A percentile compares a stretch with the other conserved stretches of the same genome.
phyloP scores from a whole-genome alignment of 306 rosid genomes.

The Quercus dentata region DNA sequence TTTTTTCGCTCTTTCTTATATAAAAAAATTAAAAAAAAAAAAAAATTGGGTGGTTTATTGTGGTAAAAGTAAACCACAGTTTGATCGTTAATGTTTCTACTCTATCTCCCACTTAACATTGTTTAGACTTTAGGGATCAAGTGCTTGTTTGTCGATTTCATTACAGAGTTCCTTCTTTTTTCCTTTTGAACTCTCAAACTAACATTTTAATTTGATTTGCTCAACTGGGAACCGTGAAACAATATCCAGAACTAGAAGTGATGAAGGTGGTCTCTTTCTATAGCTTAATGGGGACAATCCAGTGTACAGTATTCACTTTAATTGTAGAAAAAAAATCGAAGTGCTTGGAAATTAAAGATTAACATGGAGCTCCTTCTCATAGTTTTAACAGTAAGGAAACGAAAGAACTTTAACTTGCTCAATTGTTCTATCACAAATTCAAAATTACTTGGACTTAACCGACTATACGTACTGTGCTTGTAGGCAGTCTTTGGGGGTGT shows the following conservation, averaged over 20 bases:
- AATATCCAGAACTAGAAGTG: constrained; percentile 31
- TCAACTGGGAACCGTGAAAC: constrained; percentile 40
- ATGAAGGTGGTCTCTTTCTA: constrained; percentile 42
- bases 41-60: too few species aligned
- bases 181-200: neutral
- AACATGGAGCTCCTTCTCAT: constrained; percentile 39
- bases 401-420: neutral
- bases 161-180: neutral
- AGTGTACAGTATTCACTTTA: constrained; percentile 22
- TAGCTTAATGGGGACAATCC: constrained; percentile 38
- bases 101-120: too few species aligned
- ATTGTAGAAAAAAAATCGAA: constrained; percentile 20
- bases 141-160: too few species aligned
- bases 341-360: constrained; percentile 31
- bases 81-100: too few species aligned
- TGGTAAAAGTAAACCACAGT: too few species aligned
- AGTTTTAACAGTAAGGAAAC: constrained; percentile 31
- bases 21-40: too few species aligned
- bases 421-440: neutral
- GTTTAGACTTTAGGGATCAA: too few species aligned
- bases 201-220: neutral
- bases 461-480: neutral
- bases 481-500: constrained; percentile 37
- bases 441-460: neutral
- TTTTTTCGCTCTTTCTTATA: neutral